Conservation (phyloP, 1,139 yeast species). For the Yamadazyma friedrichii region DNA sequence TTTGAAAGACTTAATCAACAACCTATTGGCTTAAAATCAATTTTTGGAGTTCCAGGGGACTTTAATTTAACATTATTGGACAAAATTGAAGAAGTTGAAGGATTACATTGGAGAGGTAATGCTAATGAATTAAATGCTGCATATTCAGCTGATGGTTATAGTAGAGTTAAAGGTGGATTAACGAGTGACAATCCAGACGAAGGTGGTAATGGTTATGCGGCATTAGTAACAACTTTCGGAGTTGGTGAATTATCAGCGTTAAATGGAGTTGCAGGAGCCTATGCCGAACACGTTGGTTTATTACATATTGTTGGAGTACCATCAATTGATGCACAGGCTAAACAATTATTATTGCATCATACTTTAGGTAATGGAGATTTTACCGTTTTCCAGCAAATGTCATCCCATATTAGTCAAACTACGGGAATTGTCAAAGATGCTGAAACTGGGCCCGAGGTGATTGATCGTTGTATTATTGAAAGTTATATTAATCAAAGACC, state of each 20-base stretch:
- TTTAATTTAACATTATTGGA: conserved; percentile 70
- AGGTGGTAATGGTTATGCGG: conserved; percentile 42
- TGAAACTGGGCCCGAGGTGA: conserved; percentile 29
- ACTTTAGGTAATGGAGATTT: conserved; percentile 85
- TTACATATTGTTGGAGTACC: conserved; percentile 43
- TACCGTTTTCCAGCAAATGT: conserved; percentile 73
- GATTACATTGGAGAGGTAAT: conserved; percentile 66
- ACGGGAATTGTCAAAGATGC: conserved; percentile 31
- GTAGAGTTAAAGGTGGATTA: conserved; percentile 48
- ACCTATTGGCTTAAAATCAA: conserved; percentile 55
- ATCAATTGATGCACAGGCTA: conserved; percentile 61
- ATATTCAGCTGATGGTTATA: conserved; percentile 71
- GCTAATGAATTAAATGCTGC: conserved; percentile 74
- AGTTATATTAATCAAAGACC: conserved; percentile 40
- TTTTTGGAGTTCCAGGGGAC: conserved; percentile 81
- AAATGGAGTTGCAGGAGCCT: conserved; percentile 42
- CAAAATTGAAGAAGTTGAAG: conserved; percentile 59
- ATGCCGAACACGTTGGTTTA: conserved; percentile 42
- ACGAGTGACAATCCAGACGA: conserved; percentile 8
- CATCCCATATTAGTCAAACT: conserved; percentile 31
- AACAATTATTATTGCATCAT: conserved; percentile 53
- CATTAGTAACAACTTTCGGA: conserved; percentile 65
- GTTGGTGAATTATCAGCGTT: conserved; percentile 54
- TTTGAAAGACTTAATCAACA: conserved; percentile 59
- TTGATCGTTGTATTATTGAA: conserved; percentile 36